Evolutionary conservation across 2,329 filamentous ascomycete genomes (phyloP).

Genomic region (Acrocalymma vagum): DNA sequence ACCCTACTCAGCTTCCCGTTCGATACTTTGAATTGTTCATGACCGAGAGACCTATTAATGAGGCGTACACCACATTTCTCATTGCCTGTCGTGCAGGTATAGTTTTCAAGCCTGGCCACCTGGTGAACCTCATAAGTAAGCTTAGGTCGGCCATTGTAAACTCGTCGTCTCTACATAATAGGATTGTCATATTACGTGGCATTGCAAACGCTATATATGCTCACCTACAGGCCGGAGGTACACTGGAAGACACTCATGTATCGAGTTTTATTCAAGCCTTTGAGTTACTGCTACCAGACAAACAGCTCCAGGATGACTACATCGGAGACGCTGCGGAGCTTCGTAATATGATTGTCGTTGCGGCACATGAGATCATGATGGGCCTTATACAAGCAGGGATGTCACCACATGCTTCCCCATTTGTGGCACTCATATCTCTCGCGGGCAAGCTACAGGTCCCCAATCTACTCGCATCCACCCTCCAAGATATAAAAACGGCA

Average conservation of each 20-base stretch:
- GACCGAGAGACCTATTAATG: constrained; percentile 53
- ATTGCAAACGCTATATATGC: constrained; percentile 54
- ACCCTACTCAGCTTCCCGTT: constrained; percentile 50
- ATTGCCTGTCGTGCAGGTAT: constrained; percentile 58
- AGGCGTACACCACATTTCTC: constrained; percentile 58
- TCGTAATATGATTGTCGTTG: constrained; percentile 30
- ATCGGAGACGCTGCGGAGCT: constrained; percentile 22
- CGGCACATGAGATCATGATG: constrained; percentile 33
- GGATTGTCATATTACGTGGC: constrained; percentile 40
- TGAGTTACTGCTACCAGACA: constrained; percentile 35
- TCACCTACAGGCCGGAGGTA: constrained; percentile 50
- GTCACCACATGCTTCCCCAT: constrained; percentile 21
- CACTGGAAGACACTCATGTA: constrained; percentile 45
- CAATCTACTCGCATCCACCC: constrained; percentile 28
- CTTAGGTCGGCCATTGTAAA: constrained; percentile 34
- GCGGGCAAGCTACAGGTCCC: constrained; percentile 36
- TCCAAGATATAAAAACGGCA: constrained; percentile 32
- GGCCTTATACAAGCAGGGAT: constrained; percentile 39
- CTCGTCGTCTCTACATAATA: constrained; percentile 23
- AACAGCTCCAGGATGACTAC: constrained; percentile 23
- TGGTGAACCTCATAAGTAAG: constrained; percentile 43
- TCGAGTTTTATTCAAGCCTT: constrained; percentile 47
- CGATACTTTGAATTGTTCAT: constrained; percentile 58
- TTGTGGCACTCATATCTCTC: constrained; percentile 39
- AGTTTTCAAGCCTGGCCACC: constrained; percentile 34